Conservation (phyloP, 495 filamentous ascomycete species). For the Penicillium bialowiezense region DNA sequence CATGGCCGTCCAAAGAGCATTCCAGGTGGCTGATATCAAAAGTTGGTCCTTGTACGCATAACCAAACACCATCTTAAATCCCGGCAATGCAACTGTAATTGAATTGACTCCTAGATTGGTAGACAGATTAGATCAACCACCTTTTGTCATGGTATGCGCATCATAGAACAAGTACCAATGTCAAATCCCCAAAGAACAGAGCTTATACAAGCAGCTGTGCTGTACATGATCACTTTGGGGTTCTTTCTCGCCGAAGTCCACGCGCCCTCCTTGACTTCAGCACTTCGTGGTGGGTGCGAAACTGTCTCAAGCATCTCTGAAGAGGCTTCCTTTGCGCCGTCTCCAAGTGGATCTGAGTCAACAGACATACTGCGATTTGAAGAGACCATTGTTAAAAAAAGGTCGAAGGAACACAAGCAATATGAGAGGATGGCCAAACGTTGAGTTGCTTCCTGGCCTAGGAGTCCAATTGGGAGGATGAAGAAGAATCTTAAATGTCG, state of each 20-base stretch:
- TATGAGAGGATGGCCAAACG: no score
- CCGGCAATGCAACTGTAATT: conserved; percentile 2
- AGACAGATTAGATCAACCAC: not conserved
- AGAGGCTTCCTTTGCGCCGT: not conserved
- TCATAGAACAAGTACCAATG: not conserved
- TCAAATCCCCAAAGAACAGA: conserved; percentile 12
- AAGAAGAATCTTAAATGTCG: no score
- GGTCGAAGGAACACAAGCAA: no score
- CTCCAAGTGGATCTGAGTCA: not conserved
- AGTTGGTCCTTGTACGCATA: conserved; percentile 6
- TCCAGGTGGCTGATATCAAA: conserved; percentile 8
- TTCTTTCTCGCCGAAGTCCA: conserved; percentile 8
- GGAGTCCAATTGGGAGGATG: no score
- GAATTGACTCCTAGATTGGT: conserved; percentile 2
- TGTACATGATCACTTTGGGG: conserved; percentile 8
- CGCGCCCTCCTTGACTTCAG: not conserved
- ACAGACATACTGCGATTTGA: not conserved
- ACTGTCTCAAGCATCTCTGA: not conserved
- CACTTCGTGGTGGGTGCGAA: not conserved
- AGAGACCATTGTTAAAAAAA: not conserved
- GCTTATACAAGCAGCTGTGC: conserved; percentile 4
- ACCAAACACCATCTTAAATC: conserved; percentile 10
- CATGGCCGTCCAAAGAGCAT: conserved; percentile 10
- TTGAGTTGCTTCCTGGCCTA: no score
- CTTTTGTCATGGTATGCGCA: no score